Base-by-base conservation (phyloP, 169 alveolate species). In the Plasmodium vivax region DNA sequence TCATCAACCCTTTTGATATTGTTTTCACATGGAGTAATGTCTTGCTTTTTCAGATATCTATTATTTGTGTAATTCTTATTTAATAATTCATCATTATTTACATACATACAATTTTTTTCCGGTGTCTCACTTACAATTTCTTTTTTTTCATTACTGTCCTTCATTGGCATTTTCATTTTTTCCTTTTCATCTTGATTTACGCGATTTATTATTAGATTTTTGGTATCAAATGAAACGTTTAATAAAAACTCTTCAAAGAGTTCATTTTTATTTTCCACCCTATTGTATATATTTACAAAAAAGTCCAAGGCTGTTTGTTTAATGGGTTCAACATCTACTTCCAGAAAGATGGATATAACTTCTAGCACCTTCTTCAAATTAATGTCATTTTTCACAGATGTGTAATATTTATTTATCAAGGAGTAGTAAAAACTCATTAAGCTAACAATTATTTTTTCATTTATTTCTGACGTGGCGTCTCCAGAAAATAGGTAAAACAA, bases 391-490 rank as follows among this genome's bases (percentile, higher is more conserved):
- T 88, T 88, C 83, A 88, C 94, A 41, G 94, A 47, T 79, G 94
- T 72, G 54, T 88, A 88, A 58, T 88, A 88, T 79, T 88, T 88
- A 32, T 88, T 88, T 79, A 88, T 88, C 83, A 88, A 80, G 72
- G 91, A 88, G 43, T 88, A 88, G 88, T 88, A 88, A 88, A 88
- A 88, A 80, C 94, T 88, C 94, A 88, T 88, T 80, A 88, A 88
- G 82, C 94, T 80, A 79, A 88, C 94, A 80, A 88, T 88, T 88
- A 88, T 88, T 68, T 88, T 88, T 80, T 88, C 94, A 80, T 88
- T 88, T 88, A 80, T 81, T 88, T 88, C 82, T 54, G 85, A 85
- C 47, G 85, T 79, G 8, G 73, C 73, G 82, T 88, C 94, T 41
- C 43, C 82, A 43, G 94, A 88, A 77, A 88, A 88, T 41, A 56